These are phyloP conservation scores for Kodamaea leandrae DNA, from an alignment of 805 yeast species.

Conservation along the genomic window DNA sequence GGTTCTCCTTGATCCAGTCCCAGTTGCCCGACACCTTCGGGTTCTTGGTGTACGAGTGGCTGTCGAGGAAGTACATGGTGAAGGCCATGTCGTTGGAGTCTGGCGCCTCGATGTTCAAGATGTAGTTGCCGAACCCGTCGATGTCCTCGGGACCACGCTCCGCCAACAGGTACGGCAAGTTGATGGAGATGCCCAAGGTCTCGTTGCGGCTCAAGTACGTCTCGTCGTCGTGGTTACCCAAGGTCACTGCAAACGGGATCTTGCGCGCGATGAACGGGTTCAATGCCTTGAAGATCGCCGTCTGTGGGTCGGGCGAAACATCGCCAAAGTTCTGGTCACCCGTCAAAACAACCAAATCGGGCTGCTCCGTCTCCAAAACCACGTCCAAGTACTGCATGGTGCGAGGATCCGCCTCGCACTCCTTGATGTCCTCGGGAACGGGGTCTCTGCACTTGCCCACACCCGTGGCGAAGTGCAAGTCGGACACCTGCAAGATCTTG, in stretches of 20 bases:
- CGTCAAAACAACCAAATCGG: slow-evolving; percentile 80
- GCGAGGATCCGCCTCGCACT: slow-evolving; percentile 76
- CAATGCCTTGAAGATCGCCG: slow-evolving; percentile 75
- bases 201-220: slow-evolving; percentile 62
- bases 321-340: slow-evolving; percentile 93
- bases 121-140: slow-evolving; percentile 84
- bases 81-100: slow-evolving; percentile 40
- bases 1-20: slow-evolving; percentile 78
- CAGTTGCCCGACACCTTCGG: slow-evolving; percentile 76
- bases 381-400: slow-evolving; percentile 59
- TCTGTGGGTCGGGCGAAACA: slow-evolving; percentile 73
- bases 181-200: slow-evolving; percentile 53
- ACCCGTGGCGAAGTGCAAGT: slow-evolving; percentile 86
- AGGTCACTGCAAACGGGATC: slow-evolving; percentile 80
- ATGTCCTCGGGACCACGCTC: slow-evolving; percentile 61
- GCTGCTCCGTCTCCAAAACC: slow-evolving; percentile 71
- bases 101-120: slow-evolving; percentile 48
- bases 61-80: slow-evolving; percentile 74
- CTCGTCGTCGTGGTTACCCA: slow-evolving; percentile 96
- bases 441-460: slow-evolving; percentile 78
- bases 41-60: slow-evolving; percentile 69
- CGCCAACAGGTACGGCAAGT: slow-evolving; percentile 69
- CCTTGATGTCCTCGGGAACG: slow-evolving; percentile 48
- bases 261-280: slow-evolving; percentile 62
- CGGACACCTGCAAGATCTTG: slow-evolving; percentile 87